Evolutionary conservation across 495 filamentous ascomycete species (phyloP).

Genomic region (Daldinia grandis): DNA sequence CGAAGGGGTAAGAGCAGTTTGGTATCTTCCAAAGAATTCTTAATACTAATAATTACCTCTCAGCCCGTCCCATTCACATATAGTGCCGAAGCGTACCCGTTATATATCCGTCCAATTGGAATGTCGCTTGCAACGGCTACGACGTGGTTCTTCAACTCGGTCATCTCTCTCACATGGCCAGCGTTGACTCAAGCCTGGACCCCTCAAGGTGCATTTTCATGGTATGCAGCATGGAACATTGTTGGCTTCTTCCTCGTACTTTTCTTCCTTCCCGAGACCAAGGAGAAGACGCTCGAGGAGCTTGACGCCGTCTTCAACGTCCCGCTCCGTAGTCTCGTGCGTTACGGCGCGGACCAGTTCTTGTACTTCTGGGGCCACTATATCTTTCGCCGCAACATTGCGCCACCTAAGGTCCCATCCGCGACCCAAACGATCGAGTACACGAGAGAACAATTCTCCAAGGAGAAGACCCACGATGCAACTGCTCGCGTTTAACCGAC

Average conservation of each 20-base stretch:
- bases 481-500: constrained; percentile 36
- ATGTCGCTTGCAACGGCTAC: constrained; percentile 75
- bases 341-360: constrained; percentile 47
- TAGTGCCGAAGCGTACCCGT: constrained; percentile 79
- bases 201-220: constrained; percentile 69
- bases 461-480: constrained; percentile 39
- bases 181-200: constrained; percentile 61
- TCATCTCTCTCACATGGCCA: constrained; percentile 74
- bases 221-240: constrained; percentile 76
- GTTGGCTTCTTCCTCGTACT: constrained; percentile 74
- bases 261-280: constrained; percentile 81
- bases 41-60: neutral
- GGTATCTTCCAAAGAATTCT: neutral
- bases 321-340: constrained; percentile 60
- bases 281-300: constrained; percentile 80
- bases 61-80: constrained; percentile 85
- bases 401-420: constrained; percentile 34
- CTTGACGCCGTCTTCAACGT: constrained; percentile 66
- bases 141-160: constrained; percentile 74
- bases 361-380: constrained; percentile 63
- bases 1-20: constrained; percentile 58
- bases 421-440: constrained; percentile 32
- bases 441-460: constrained; percentile 33
- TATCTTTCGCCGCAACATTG: constrained; percentile 57
- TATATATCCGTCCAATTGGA: constrained; percentile 75